Evolutionary conservation across 2,329 filamentous ascomycete species (phyloP), one percentile per base, ranked within the genome.

Genomic region (Aciculosporium take): DNA sequence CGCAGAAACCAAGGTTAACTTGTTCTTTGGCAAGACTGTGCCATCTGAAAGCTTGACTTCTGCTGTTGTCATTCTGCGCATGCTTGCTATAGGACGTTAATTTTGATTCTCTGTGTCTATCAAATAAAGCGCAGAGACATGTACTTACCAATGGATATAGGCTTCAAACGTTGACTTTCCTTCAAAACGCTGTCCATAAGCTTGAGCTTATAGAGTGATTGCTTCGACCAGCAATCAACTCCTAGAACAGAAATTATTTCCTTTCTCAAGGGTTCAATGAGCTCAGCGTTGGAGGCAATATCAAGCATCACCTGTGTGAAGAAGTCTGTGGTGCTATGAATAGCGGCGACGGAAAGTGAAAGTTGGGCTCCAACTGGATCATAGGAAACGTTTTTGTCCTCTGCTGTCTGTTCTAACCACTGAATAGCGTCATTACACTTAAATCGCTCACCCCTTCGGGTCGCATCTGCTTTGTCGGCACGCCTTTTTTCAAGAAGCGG

Each of bases 121-220:
- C n/a, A 24, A 10, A 33, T 13, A 17, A 6, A 21, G 4, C 24
- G 9, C 17, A 17, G 7, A 17, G 7, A 23, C 15, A 5, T 31
- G 5, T 2, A 30, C 36, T 29, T n/a, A 40, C 38, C 30, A n/a
- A 40, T 34, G 6, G 17, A 6, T 20, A 34, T 21, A 27, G 63
- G 59, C 44, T 63, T 64, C 4, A 65, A 27, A 1, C 70, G 62
- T 55, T 70, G 66, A 28, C 62, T 66, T 49, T 74, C 69, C 30
- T 69, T 67, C 25, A 74, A 63, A 3, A 65, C 63, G 35, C 66
- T 70, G 49, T 73, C 70, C 33, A 67, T 58, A 0, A 65, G 59
- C 48, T 68, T 61, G 35, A 73, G 55, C 7, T 60, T 54, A n/a
- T 57, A 50, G 1, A 56, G 35, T 1, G 51, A 47, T 2, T 45